A percentile compares a stretch with the other conserved stretches of the same genome.
Evolutionary conservation across 345 rosid species (phyloP).

Genomic region (Barbarea vulgaris): DNA sequence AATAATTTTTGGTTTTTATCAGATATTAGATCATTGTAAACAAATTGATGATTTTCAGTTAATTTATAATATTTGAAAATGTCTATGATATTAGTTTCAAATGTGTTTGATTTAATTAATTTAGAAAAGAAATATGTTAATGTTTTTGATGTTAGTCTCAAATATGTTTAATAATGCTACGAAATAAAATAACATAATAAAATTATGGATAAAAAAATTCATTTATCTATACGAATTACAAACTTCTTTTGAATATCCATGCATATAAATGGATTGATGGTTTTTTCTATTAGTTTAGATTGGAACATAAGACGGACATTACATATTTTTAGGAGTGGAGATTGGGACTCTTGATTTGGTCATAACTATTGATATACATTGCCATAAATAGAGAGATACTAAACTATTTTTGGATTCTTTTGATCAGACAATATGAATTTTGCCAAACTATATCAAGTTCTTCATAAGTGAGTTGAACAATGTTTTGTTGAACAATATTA

Average conservation of each 20-base stretch:
- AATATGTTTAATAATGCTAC: no score
- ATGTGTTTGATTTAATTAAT: no score
- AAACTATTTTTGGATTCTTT: neutral
- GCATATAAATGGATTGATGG: neutral
- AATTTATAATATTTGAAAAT: no score
- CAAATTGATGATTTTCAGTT: no score
- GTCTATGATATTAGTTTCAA: no score
- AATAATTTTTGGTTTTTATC: no score
- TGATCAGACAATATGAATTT: neutral
- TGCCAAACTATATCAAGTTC: neutral
- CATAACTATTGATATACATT: neutral
- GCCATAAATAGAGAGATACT: neutral
- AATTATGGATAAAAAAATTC: no score
- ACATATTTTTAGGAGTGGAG: neutral
- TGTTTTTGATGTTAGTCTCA: no score
- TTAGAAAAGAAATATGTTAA: no score
- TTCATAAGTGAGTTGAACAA: neutral
- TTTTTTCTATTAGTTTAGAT: neutral
- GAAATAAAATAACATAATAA: no score
- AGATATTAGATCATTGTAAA: no score
- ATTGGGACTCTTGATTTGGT: neutral
- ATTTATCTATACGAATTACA: no score
- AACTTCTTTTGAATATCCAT: neutral
- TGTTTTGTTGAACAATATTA: neutral
- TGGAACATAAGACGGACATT: neutral